Conservation (phyloP, 2,329 filamentous ascomycete genomes). For the Trichothecium sympodiale region DNA sequence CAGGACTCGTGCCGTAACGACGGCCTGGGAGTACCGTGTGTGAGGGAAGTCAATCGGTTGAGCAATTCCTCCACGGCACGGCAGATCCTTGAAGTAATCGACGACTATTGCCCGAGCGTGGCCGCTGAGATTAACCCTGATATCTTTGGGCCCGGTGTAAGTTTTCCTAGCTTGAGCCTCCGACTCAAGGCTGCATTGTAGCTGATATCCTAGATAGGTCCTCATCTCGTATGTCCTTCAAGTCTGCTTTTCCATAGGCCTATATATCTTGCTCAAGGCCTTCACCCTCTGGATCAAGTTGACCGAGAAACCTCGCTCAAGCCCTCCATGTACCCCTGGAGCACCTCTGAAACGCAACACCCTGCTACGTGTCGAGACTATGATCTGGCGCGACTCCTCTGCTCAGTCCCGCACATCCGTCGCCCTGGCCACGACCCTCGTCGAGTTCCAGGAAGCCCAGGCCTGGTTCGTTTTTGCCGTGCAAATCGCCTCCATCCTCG, state of each 20-base stretch:
- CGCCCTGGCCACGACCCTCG: conserved; percentile 26
- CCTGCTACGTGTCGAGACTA: conserved; percentile 22
- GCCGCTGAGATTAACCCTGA: conserved; percentile 25
- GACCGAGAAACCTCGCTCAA: conserved; percentile 13
- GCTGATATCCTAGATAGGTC: conserved; percentile 12
- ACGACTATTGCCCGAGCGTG: conserved; percentile 23
- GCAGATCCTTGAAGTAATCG: conserved; percentile 21
- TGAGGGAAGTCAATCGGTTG: conserved; percentile 15
- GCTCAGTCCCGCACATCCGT: conserved; percentile 25
- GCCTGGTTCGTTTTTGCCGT: conserved; percentile 28
- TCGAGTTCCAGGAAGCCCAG: conserved; percentile 28
- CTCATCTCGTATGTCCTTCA: conserved; percentile 27
- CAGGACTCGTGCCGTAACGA: conserved; percentile 23
- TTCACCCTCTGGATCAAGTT: conserved; percentile 23
- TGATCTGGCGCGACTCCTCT: conserved; percentile 24
- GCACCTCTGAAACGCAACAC: conserved; percentile 3
- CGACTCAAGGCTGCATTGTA: not conserved
- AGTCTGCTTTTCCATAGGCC: conserved; percentile 20
- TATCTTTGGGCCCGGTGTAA: conserved; percentile 26
- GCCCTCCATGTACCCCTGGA: conserved; percentile 1
- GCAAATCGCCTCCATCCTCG: conserved; percentile 27
- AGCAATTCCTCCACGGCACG: conserved; percentile 13
- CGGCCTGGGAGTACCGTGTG: conserved; percentile 19
- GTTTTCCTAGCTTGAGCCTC: too few relatives aligned
- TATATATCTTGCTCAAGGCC: conserved; percentile 22